Percentiles rank a stretch among this genome's conserved stretches.
phyloP scores from a whole-genome alignment of 176 grass and related monocot genomes.

The Musa beccarii region DNA sequence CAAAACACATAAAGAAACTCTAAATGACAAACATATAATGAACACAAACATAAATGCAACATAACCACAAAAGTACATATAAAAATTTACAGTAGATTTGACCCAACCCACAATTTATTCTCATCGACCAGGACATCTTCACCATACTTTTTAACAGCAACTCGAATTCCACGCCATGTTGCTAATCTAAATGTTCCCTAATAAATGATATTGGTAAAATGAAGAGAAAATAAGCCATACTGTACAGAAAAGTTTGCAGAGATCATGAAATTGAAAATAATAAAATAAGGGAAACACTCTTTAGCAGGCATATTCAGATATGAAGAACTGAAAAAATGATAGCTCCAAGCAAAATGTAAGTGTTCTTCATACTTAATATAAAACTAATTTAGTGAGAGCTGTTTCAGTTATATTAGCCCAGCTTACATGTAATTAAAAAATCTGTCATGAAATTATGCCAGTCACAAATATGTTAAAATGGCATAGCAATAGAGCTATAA shows the following conservation, averaged over 20 bases:
- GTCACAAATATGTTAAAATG: not conserved
- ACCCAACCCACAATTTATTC: conserved; percentile 90
- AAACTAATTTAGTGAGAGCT: not conserved
- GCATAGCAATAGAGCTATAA: not conserved
- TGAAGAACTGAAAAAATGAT: not conserved
- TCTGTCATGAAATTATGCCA: not conserved
- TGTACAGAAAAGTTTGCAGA: not conserved
- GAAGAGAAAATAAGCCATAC: not conserved
- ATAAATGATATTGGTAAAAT: not conserved
- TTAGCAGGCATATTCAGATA: not conserved
- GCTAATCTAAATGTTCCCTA: conserved; percentile 83
- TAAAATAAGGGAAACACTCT: not conserved
- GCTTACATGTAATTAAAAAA: not conserved
- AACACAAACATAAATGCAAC: not conserved
- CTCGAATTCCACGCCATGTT: conserved; percentile 80
- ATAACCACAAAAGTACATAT: conserved; percentile 17
- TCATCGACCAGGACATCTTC: conserved; percentile 75
- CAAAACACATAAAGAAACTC: conserved; percentile 22
- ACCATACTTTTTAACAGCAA: conserved; percentile 87
- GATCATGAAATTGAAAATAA: not conserved
- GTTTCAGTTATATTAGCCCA: not conserved
- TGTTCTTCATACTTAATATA: not conserved
- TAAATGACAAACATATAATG: conserved; percentile 21
- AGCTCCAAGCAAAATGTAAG: not conserved
- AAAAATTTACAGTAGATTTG: conserved; percentile 11